These are phyloP conservation scores for Hepatocystis sp. DNA, from an alignment of 169 alveolate species.

Conservation along the genomic window DNA sequence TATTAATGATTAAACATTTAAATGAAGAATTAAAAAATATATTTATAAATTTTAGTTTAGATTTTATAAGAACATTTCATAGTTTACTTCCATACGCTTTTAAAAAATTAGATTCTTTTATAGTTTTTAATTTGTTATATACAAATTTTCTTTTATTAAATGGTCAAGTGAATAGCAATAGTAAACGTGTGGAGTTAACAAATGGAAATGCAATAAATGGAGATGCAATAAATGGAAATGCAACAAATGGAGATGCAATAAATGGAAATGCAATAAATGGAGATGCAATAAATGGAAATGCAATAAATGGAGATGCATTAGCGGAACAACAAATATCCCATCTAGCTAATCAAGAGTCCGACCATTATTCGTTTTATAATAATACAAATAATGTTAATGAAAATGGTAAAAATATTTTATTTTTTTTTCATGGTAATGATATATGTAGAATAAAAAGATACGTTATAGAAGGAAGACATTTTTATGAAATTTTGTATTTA, in stretches of 20 bases:
- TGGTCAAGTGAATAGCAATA: neutral
- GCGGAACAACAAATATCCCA: no score
- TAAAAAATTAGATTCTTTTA: constrained; percentile 20
- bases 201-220: constrained; percentile 13
- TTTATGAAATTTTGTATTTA: constrained; percentile 32
- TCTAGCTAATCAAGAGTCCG: no score
- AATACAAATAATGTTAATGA: neutral
- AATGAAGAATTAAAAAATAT: constrained; percentile 34
- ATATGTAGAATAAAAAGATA: constrained; percentile 59
- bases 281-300: constrained; percentile 3
- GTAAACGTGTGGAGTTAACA: no score
- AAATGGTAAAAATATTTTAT: constrained; percentile 19
- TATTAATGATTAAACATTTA: constrained; percentile 90
- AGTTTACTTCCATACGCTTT: constrained; percentile 40
- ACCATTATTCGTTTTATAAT: constrained; percentile 17
- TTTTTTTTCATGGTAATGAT: constrained; percentile 65
- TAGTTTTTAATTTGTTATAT: constrained; percentile 40
- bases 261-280: constrained; percentile 11
- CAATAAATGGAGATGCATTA: constrained; percentile 15
- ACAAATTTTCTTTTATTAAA: neutral
- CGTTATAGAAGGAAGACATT: constrained; percentile 35
- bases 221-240: constrained; percentile 3
- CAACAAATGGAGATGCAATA: neutral
- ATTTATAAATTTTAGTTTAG: constrained; percentile 16
- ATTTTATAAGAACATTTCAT: constrained; percentile 41